Percentiles rank a stretch among this genome's conserved stretches.
Conservation (phyloP, 257 asterid species). For the Agastache rugosa region DNA sequence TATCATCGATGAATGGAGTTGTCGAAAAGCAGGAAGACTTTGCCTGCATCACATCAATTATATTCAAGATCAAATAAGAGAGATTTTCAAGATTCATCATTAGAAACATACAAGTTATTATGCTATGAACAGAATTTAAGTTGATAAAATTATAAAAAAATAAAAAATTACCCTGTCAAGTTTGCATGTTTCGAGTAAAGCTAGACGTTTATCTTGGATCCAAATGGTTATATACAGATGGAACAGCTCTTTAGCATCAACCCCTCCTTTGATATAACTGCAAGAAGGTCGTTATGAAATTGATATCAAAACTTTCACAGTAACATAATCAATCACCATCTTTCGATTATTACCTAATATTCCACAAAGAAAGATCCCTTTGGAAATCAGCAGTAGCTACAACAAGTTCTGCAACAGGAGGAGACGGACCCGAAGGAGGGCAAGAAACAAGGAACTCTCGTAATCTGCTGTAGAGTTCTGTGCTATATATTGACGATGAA, state of each 20-base stretch:
- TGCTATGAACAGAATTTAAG: neutral
- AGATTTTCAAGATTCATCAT: slow-evolving; percentile 1
- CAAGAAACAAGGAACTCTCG: slow-evolving; percentile 80
- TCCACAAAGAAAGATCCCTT: slow-evolving; percentile 81
- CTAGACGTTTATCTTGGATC: slow-evolving; percentile 88
- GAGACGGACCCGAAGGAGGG: slow-evolving; percentile 85
- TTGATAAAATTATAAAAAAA: neutral
- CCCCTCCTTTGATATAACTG: slow-evolving; percentile 88
- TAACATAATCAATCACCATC: slow-evolving; percentile 3
- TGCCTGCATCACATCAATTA: slow-evolving; percentile 51
- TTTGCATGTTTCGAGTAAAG: slow-evolving; percentile 83
- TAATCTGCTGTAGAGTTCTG: slow-evolving; percentile 79
- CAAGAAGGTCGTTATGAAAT: slow-evolving; percentile 35
- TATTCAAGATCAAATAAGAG: slow-evolving; percentile 18
- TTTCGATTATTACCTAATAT: slow-evolving; percentile 60
- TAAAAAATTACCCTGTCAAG: slow-evolving; percentile 65
- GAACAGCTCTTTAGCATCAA: slow-evolving; percentile 91
- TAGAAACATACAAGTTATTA: neutral
- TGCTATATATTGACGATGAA: slow-evolving; percentile 80
- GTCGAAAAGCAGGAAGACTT: slow-evolving; percentile 66
- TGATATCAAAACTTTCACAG: slow-evolving; percentile 7
- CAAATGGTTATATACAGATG: slow-evolving; percentile 74
- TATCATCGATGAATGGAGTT: slow-evolving; percentile 79
- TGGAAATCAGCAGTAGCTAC: slow-evolving; percentile 91
- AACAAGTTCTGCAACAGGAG: slow-evolving; percentile 78